Conservation (phyloP, 495 filamentous ascomycete species). For the Immersiella caudata region DNA sequence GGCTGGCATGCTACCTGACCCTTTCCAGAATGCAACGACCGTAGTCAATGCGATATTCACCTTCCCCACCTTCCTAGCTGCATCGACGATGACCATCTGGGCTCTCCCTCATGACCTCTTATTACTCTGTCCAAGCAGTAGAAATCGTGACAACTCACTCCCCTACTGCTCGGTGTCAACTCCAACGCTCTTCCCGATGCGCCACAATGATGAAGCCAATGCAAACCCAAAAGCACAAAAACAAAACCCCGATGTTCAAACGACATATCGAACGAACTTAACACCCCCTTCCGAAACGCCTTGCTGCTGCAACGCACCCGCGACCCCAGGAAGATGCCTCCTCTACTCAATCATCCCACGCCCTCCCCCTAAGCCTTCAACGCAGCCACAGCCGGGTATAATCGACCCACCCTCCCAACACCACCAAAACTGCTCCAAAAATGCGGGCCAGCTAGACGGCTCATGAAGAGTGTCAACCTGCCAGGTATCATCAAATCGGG, state of each 20-base stretch:
- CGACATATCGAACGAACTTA: not conserved
- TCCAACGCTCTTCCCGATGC: not conserved
- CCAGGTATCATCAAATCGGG: slow-evolving; percentile 20
- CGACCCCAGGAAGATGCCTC: not conserved
- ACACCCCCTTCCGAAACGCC: not conserved
- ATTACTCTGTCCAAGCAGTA: not conserved
- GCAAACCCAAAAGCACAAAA: not conserved
- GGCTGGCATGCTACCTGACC: not conserved
- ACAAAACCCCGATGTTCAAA: not conserved
- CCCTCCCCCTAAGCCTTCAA: not conserved
- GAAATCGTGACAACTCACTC: not conserved
- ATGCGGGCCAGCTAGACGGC: slow-evolving; percentile 3
- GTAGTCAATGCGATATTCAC: not conserved
- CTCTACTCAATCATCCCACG: not conserved
- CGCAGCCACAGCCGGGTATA: slow-evolving; percentile 5
- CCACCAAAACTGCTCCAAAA: not conserved
- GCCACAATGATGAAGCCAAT: not conserved
- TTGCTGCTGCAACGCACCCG: not conserved
- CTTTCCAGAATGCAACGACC: not conserved
- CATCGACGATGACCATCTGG: not conserved
- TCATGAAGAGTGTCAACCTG: not conserved
- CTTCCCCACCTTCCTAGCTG: not conserved
- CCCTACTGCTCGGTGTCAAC: not conserved
- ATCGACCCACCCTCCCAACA: not conserved
- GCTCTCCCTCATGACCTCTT: not conserved